Evolutionary conservation across 306 rosid genomes (phyloP).

Genomic region (Gynostemma pentaphyllum): DNA sequence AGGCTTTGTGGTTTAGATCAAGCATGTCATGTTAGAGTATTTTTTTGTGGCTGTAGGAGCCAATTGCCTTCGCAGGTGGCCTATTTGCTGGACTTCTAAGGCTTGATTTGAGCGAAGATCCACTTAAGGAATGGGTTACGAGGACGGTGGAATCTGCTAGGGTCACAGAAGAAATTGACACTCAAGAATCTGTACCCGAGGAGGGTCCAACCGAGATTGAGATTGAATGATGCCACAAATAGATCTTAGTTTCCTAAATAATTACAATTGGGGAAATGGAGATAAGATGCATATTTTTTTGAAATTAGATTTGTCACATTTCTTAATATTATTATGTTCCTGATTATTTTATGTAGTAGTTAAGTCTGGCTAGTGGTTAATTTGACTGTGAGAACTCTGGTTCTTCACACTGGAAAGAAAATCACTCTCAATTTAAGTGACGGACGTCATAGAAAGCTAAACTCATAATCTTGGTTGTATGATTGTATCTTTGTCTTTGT

Average conservation of each 20-base stretch:
- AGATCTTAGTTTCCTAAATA: neutral
- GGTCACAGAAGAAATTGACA: slow-evolving; percentile 38
- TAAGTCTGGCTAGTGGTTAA: too few species aligned
- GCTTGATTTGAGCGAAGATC: slow-evolving; percentile 85
- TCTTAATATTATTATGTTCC: too few species aligned
- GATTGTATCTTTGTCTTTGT: too few species aligned
- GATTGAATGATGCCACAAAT: slow-evolving; percentile 41
- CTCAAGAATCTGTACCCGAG: slow-evolving; percentile 30
- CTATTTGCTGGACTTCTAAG: slow-evolving; percentile 74
- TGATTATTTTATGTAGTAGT: too few species aligned
- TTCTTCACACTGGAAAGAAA: too few species aligned
- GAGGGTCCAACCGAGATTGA: slow-evolving; percentile 66
- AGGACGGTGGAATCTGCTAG: slow-evolving; percentile 76
- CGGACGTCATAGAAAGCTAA: too few species aligned
- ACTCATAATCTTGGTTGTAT: too few species aligned
- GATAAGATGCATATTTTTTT: neutral
- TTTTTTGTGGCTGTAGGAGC: slow-evolving; percentile 44
- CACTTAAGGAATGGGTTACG: slow-evolving; percentile 82
- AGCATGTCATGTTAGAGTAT: neutral
- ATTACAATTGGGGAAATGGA: neutral
- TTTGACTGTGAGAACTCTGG: too few species aligned
- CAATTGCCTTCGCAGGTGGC: slow-evolving; percentile 88
- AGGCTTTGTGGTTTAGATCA: neutral
- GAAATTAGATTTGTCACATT: neutral
- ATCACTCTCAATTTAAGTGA: too few species aligned